Base-by-base conservation (phyloP, 257 asterid species). In the Nicotiana attenuata region DNA sequence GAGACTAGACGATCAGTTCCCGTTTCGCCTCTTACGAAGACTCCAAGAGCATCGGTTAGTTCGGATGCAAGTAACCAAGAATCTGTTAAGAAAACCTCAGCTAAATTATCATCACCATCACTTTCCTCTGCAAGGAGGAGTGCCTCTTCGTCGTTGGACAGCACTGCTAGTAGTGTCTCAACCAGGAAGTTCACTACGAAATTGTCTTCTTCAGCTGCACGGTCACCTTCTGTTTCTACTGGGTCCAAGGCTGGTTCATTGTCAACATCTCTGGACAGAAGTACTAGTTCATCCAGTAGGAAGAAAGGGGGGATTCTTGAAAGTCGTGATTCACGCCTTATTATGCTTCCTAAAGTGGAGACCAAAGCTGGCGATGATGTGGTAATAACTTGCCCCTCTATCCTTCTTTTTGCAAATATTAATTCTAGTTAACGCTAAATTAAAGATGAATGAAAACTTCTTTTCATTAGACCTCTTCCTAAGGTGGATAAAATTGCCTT, bases 311-410 rank as follows among this genome's bases (percentile, higher is more conserved):
- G 92, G 56, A 89, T 95, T 85, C 96, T 94, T 69, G 94, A 92
- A 73, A 92, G 88, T 87, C 93, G 93, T 86, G 98, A 92, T 88
- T 91, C 97, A 24, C 97, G 95, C 63, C 90, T 96, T 83, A 89
- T 94, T 78, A 92, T 94, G 95, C 98, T 96, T 84, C 99, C 99
- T 79, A 92, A 94, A 69, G 97, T 96, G 85, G 99, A 96, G 87
- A 86, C 87, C 87, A 94, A 91, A 90, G 99, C 96, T 87, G 88
- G 97, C 28, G 98, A 96, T 84, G 97, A 94, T 80, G 93, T 94
- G 92, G 99, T 96, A 94, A 86, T 92, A 81, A 73, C 41, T 15
- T 50, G 35, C 24, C 41, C 28, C 41, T 47, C 5, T 47, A 24
- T 73, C 50, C 41, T 47, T 73, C 38, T 22, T 73, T 55, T 83